Conservation (phyloP, 2,329 filamentous ascomycete species). For the Westerdykella aurantiaca region DNA sequence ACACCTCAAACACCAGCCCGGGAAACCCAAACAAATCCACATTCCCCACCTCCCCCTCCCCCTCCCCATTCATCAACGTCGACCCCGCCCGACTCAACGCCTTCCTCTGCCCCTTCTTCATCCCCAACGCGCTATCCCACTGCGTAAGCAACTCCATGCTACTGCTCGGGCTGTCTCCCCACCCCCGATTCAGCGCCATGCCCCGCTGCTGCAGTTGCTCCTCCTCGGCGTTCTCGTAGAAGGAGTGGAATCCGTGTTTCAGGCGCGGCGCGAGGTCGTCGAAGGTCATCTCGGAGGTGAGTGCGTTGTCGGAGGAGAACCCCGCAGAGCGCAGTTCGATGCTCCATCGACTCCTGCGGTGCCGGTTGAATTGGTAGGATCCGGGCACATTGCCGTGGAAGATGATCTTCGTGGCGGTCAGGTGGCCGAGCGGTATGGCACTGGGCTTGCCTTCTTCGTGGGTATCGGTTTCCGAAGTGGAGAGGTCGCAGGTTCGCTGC, state of each 20-base stretch:
- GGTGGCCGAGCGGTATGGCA: slow-evolving; percentile 49
- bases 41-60: slow-evolving; percentile 54
- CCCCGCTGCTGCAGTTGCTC: slow-evolving; percentile 51
- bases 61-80: slow-evolving; percentile 35
- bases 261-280: slow-evolving; percentile 62
- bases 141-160: slow-evolving; percentile 61
- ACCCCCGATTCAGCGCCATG: slow-evolving; percentile 87
- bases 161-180: slow-evolving; percentile 85
- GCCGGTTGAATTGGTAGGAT: slow-evolving; percentile 93
- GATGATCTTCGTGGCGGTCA: slow-evolving; percentile 87
- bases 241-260: slow-evolving; percentile 62
- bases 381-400: slow-evolving; percentile 93
- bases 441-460: slow-evolving; percentile 21
- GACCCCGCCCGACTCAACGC: slow-evolving; percentile 23
- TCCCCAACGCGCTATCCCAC: slow-evolving; percentile 65
- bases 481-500: slow-evolving; percentile 40
- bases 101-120: slow-evolving; percentile 8
- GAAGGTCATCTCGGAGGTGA: slow-evolving; percentile 49
- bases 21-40: slow-evolving; percentile 92
- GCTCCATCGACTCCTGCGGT: slow-evolving; percentile 83
- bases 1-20: slow-evolving; percentile 87
- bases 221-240: slow-evolving; percentile 53
- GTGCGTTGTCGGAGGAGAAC: not conserved
- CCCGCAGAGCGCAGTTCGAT: slow-evolving; percentile 44
- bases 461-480: slow-evolving; percentile 49